These are phyloP conservation scores for Jacaranda copaia DNA, from an alignment of 257 asterid species.

Conservation along the genomic window DNA sequence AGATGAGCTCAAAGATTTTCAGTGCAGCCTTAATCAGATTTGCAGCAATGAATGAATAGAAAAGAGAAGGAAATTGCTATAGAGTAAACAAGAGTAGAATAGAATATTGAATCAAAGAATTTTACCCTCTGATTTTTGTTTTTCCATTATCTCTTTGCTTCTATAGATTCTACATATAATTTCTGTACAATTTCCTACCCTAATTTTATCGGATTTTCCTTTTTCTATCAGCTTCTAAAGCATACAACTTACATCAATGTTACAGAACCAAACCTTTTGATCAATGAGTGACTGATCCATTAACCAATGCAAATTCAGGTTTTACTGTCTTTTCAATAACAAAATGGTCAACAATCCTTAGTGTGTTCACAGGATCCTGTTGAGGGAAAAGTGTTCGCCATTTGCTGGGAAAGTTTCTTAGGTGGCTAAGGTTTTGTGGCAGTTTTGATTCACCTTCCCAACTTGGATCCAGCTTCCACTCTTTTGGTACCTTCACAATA, in stretches of 20 bases:
- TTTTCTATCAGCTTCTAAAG: conserved; percentile 18
- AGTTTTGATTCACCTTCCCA: conserved; percentile 82
- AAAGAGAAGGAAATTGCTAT: too few species aligned
- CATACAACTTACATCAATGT: conserved; percentile 33
- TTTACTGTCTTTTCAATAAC: conserved; percentile 59
- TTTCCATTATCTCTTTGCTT: not conserved
- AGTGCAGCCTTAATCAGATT: not conserved
- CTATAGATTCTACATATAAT: conserved; percentile 23
- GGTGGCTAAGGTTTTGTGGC: conserved; percentile 62
- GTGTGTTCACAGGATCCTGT: conserved; percentile 81
- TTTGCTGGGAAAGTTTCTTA: conserved; percentile 83
- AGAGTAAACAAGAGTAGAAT: not conserved
- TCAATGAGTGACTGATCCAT: conserved; percentile 66
- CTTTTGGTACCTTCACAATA: conserved; percentile 81
- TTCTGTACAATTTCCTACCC: conserved; percentile 37
- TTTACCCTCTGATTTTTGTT: not conserved
- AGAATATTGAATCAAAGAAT: not conserved
- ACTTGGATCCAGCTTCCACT: conserved; percentile 91
- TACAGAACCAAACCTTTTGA: conserved; percentile 28
- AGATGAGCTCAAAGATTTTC: too few species aligned
- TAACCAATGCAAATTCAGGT: conserved; percentile 45
- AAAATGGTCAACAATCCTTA: conserved; percentile 81
- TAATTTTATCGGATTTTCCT: not conserved
- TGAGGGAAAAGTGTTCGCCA: conserved; percentile 74
- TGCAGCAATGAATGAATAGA: not conserved